Base-by-base conservation (phyloP, 148 eudicot species). In the Chenopodium quinoa region DNA sequence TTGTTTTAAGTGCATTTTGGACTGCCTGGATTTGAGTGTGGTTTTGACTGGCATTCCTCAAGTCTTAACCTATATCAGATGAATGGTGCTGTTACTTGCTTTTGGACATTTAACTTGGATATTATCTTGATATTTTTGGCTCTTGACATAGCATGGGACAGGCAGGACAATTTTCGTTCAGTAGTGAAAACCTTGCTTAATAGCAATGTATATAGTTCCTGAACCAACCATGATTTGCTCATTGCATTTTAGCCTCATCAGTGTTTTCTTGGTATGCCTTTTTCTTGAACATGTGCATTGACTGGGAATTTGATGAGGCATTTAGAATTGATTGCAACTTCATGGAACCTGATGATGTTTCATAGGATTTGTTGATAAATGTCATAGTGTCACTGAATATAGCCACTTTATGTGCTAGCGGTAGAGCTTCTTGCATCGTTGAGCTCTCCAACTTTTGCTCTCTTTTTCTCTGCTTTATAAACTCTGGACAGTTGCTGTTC, bases 11-110 rank as follows among this genome's bases (percentile, higher is more conserved):
- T 82, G 63, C 79, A 64, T 82, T 54, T 79, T 62, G 72, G 75
- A 64, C 75, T 82, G 82, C 71, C 77, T 72, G 23, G 81, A 75
- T 74, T 52, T 75, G 62, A 56, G 22, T 56, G 62, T 56, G 62
- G 22, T 56, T 56, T 56, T 14, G 22, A 56, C 62, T 56, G 62
- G 62, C 19, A 56, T 56, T 17, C 17, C 54, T 50, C 3, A 50
- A 50, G 10, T 50, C 54, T 50, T 50, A 12, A 50, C 54, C 54
- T 50, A 48, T 29, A 44, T 47, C 58, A 73, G 60, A 73, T 73
- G 32, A 47, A 73, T 71, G 25, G 4, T 70, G 73, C 37, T 70
- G 75, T 66, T 78, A 70, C 62, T 60, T 58, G 34, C n/a, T 79
- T 56, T 56, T 56, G 75, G 27, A 70, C 46, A 68, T 17, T 7